These are phyloP conservation scores for Pyrenochaeta sp. DNA, from an alignment of 2,329 filamentous ascomycete species.

Conservation along the genomic window DNA sequence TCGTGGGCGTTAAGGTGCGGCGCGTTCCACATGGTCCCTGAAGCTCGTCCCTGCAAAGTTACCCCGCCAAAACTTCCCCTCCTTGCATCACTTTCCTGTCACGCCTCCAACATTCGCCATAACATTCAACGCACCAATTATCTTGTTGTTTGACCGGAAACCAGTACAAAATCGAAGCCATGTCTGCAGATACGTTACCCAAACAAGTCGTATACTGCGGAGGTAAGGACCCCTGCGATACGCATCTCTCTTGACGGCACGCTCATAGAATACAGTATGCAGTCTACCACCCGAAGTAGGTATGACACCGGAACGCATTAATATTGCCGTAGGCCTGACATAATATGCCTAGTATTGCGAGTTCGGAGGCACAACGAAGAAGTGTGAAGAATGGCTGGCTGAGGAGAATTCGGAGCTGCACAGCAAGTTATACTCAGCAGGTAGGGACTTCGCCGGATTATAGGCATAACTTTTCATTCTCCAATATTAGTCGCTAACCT, in stretches of 20 bases:
- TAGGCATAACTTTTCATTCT: no score
- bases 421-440: slow-evolving; percentile 81
- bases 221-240: slow-evolving; percentile 52
- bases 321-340: slow-evolving; percentile 13
- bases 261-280: slow-evolving; percentile 61
- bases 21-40: no score
- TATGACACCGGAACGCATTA: slow-evolving; percentile 40
- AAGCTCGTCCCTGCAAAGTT: no score
- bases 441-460: no score
- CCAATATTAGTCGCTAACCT: slow-evolving; percentile 6
- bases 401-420: slow-evolving; percentile 78
- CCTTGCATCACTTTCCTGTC: slow-evolving; percentile 10
- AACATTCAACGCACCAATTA: background rate
- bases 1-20: no score
- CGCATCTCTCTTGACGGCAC: background rate
- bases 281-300: slow-evolving; percentile 72
- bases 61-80: slow-evolving; percentile 22
- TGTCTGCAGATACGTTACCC: slow-evolving; percentile 52
- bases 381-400: slow-evolving; percentile 95
- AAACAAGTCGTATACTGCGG: slow-evolving; percentile 68
- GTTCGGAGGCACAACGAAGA: slow-evolving; percentile 94
- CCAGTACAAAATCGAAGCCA: slow-evolving; percentile 9
- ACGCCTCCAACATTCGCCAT: slow-evolving; percentile 4
- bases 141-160: background rate
- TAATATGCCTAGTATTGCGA: slow-evolving; percentile 83